A percentile compares a stretch with the other conserved stretches of the same genome.
Evolutionary conservation across 2,329 filamentous ascomycete species (phyloP).

Genomic region (Penicillium sp.): DNA sequence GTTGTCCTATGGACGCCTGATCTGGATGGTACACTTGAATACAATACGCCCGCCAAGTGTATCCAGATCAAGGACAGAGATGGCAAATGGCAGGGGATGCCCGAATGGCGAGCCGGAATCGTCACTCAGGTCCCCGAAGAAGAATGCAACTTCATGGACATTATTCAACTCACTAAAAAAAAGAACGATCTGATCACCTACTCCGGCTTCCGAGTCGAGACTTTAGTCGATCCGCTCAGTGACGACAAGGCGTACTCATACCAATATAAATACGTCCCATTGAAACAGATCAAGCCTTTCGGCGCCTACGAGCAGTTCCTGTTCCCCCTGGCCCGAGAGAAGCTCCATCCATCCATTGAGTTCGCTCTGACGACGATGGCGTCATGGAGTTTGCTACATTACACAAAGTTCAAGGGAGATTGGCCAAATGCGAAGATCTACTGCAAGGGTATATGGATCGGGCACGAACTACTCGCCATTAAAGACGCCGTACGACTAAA

Average conservation of each 20-base stretch:
- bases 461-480: slow-evolving; percentile 54
- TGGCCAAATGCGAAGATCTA: slow-evolving; percentile 57
- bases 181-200: slow-evolving; percentile 43
- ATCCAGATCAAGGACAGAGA: slow-evolving; percentile 37
- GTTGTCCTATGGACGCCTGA: slow-evolving; percentile 52
- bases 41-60: slow-evolving; percentile 28
- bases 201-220: slow-evolving; percentile 58
- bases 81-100: slow-evolving; percentile 36
- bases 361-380: slow-evolving; percentile 55
- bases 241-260: slow-evolving; percentile 52
- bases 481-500: slow-evolving; percentile 56
- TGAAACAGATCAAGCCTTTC: slow-evolving; percentile 57
- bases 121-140: slow-evolving; percentile 53
- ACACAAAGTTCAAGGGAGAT: slow-evolving; percentile 51
- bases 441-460: slow-evolving; percentile 55
- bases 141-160: slow-evolving; percentile 45
- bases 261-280: slow-evolving; percentile 55
- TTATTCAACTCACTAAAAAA: slow-evolving; percentile 42
- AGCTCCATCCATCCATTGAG: slow-evolving; percentile 54
- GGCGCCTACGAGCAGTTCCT: slow-evolving; percentile 53
- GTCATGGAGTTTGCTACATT: slow-evolving; percentile 53
- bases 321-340: slow-evolving; percentile 35
- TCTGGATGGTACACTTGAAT: slow-evolving; percentile 39
- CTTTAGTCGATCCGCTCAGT: slow-evolving; percentile 52
- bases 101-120: slow-evolving; percentile 58